phyloP scores from a whole-genome alignment of 192 early-diverging fungal genomes.

The Podila epicladia region DNA sequence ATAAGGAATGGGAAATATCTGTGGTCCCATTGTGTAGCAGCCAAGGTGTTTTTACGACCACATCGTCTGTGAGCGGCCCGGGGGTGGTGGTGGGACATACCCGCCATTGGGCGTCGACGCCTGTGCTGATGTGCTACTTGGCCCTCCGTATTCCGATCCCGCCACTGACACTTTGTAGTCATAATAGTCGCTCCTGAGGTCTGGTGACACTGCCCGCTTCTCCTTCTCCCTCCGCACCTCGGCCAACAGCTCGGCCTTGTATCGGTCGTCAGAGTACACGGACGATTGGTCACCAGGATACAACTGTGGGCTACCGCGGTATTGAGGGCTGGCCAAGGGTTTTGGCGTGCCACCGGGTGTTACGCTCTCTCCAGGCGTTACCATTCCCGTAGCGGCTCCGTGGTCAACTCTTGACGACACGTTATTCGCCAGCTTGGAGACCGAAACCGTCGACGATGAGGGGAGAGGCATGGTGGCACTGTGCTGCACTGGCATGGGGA shows the following conservation, averaged over 20 bases:
- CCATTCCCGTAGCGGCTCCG: not conserved
- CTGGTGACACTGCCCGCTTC: not conserved
- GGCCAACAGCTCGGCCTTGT: conserved; percentile 27
- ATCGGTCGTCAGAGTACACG: conserved; percentile 36
- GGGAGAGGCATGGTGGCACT: conserved; percentile 9
- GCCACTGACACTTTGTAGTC: conserved; percentile 38
- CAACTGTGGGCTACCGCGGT: not conserved
- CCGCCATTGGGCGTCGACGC: not conserved
- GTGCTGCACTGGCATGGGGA: conserved; percentile 14
- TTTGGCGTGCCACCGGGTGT: not conserved
- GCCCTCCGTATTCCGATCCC: not conserved
- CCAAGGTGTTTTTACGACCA: conserved; percentile 8
- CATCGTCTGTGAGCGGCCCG: conserved; percentile 13
- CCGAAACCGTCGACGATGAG: not conserved
- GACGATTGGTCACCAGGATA: conserved; percentile 10
- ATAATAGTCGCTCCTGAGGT: conserved; percentile 10
- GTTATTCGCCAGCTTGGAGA: too few species aligned
- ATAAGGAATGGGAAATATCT: too few species aligned
- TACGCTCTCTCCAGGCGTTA: conserved; percentile 21
- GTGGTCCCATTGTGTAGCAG: too few species aligned
- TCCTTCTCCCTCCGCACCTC: conserved; percentile 13
- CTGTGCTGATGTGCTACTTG: not conserved
- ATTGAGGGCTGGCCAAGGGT: conserved; percentile 24
- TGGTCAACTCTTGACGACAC: too few species aligned
- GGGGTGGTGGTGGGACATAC: conserved; percentile 30